phyloP scores from a whole-genome alignment of 768 basidiomycete genomes.

The Lepiota venenata region DNA sequence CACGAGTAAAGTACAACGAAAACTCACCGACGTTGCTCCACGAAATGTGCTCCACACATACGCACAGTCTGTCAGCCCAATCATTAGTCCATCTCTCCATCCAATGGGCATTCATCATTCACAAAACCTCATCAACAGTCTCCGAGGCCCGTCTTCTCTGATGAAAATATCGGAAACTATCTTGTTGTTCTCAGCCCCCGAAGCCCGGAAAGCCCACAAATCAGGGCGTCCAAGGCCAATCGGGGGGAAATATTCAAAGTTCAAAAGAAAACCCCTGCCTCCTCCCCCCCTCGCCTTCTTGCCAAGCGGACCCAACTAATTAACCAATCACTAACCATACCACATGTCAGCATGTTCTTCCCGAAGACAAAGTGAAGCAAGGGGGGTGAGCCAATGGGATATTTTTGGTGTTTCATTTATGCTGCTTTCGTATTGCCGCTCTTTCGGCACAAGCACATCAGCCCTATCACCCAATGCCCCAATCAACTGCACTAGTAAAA shows the following conservation, averaged over 20 bases:
- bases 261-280: too few relatives aligned
- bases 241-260: too few relatives aligned
- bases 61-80: too few relatives aligned
- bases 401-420: neutral
- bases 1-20: too few relatives aligned
- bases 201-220: too few relatives aligned
- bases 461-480: neutral
- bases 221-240: too few relatives aligned
- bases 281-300: too few relatives aligned
- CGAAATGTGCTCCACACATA: too few relatives aligned
- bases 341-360: too few relatives aligned
- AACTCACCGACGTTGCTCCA: too few relatives aligned
- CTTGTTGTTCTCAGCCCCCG: neutral
- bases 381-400: neutral
- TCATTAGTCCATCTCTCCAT: neutral
- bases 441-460: neutral
- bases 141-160: neutral
- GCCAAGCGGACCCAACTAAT: too few relatives aligned
- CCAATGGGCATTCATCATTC: neutral
- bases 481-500: slow-evolving; percentile 1
- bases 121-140: slow-evolving; percentile 4
- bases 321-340: neutral
- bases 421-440: neutral
- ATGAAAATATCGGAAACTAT: neutral
- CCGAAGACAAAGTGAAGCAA: too few relatives aligned